Percentiles rank a stretch among this genome's conserved stretches.
These are phyloP conservation scores for Extremus antarcticus DNA, from an alignment of 495 filamentous ascomycete species.

Conservation along the genomic window DNA sequence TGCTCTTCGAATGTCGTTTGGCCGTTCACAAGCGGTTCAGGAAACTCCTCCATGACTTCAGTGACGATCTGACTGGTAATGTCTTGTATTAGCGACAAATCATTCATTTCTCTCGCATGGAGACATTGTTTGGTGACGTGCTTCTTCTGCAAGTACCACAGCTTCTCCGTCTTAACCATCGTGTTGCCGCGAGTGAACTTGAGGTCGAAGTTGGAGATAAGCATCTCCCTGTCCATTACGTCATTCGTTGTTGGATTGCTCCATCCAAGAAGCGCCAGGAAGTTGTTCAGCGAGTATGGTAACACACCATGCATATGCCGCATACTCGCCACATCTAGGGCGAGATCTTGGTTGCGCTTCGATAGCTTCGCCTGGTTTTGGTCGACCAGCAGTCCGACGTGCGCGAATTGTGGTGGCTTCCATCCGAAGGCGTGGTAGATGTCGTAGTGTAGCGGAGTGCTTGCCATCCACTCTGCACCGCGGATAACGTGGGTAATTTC, in stretches of 20 bases:
- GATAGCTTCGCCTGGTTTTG: conserved; percentile 70
- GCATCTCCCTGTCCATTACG: conserved; percentile 56
- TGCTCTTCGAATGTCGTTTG: conserved; percentile 7
- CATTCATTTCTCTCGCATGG: conserved; percentile 19
- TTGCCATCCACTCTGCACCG: conserved; percentile 88
- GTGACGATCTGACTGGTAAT: conserved; percentile 32
- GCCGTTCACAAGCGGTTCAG: conserved; percentile 17
- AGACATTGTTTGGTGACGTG: conserved; percentile 39
- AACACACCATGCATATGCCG: conserved; percentile 54
- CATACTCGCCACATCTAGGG: conserved; percentile 59
- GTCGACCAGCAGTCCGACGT: conserved; percentile 79
- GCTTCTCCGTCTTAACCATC: conserved; percentile 69
- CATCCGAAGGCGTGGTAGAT: conserved; percentile 85
- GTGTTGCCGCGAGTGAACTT: conserved; percentile 85
- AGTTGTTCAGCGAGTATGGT: conserved; percentile 68
- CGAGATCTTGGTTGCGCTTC: conserved; percentile 56
- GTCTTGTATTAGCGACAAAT: conserved; percentile 27
- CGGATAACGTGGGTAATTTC: conserved; percentile 90
- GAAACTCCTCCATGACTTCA: neutral
- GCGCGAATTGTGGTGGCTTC: conserved; percentile 71
- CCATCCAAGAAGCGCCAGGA: conserved; percentile 79
- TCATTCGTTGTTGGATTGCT: conserved; percentile 55
- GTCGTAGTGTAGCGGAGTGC: conserved; percentile 77
- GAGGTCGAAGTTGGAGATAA: conserved; percentile 63
- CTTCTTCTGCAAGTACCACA: conserved; percentile 65